Conservation (phyloP, 345 rosid genomes). For the Gossypium herbaceum region DNA sequence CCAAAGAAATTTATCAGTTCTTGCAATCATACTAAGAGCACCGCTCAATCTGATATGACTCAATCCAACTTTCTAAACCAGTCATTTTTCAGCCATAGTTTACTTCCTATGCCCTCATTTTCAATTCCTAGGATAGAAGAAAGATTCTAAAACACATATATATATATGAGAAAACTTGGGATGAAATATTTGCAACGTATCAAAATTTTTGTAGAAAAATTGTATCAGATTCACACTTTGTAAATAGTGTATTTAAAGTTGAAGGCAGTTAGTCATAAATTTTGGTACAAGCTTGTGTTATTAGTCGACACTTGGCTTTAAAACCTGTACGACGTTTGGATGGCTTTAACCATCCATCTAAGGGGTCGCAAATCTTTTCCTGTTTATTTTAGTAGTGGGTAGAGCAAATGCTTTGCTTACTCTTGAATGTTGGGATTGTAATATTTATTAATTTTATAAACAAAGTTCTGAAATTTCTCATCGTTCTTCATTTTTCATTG, state of each 20-base stretch:
- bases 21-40: slow-evolving; percentile 43
- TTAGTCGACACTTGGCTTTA: no score
- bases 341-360: no score
- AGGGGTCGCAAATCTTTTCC: no score
- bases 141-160: neutral
- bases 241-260: no score
- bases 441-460: neutral
- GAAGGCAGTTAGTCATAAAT: no score
- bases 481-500: neutral
- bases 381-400: no score
- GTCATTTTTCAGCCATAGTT: slow-evolving; percentile 45
- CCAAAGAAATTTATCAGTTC: slow-evolving; percentile 43
- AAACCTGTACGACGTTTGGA: no score
- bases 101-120: slow-evolving; percentile 44
- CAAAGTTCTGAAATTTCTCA: neutral
- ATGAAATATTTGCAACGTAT: slow-evolving; percentile 1
- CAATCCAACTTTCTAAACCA: slow-evolving; percentile 43
- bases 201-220: slow-evolving; percentile 6
- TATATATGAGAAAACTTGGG: no score
- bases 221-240: neutral
- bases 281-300: no score
- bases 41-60: slow-evolving; percentile 21
- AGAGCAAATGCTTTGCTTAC: no score
- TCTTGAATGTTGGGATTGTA: neutral
- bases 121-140: slow-evolving; percentile 50